Evolutionary conservation across 2,329 filamentous ascomycete species (phyloP).

Genomic region (Plectosphaerella sp.): DNA sequence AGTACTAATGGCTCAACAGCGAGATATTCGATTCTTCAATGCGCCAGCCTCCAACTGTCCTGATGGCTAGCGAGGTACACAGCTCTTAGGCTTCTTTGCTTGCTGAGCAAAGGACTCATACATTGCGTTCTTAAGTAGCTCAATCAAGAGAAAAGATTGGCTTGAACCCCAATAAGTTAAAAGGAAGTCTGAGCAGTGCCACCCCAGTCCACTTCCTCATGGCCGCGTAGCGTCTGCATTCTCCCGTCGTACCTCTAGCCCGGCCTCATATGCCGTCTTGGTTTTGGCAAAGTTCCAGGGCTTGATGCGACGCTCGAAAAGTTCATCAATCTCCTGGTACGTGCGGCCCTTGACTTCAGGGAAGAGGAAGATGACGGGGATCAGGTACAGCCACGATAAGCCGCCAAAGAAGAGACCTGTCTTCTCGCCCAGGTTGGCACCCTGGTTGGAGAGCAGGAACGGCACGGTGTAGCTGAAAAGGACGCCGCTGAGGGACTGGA

Average conservation of each 20-base stretch:
- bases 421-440: not conserved
- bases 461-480: constrained; percentile 1
- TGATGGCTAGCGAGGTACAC: too few species aligned
- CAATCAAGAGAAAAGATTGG: too few species aligned
- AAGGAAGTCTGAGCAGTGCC: too few species aligned
- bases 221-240: not conserved
- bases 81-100: too few species aligned
- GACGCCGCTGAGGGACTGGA: constrained; percentile 5
- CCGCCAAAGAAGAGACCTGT: not conserved
- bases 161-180: too few species aligned
- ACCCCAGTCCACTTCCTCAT: too few species aligned
- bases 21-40: too few species aligned
- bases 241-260: constrained; percentile 2
- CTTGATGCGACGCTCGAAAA: constrained; percentile 12
- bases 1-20: too few species aligned
- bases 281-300: constrained; percentile 13
- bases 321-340: constrained; percentile 15
- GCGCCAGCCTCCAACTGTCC: too few species aligned
- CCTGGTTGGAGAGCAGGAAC: not conserved
- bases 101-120: too few species aligned
- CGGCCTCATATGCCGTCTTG: constrained; percentile 1
- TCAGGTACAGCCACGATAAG: constrained; percentile 9
- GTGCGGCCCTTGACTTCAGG: constrained; percentile 8
- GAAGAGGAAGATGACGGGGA: not conserved
- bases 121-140: too few species aligned